phyloP scores from a whole-genome alignment of 2,329 filamentous ascomycete species.

The Talaromyces sp. region DNA sequence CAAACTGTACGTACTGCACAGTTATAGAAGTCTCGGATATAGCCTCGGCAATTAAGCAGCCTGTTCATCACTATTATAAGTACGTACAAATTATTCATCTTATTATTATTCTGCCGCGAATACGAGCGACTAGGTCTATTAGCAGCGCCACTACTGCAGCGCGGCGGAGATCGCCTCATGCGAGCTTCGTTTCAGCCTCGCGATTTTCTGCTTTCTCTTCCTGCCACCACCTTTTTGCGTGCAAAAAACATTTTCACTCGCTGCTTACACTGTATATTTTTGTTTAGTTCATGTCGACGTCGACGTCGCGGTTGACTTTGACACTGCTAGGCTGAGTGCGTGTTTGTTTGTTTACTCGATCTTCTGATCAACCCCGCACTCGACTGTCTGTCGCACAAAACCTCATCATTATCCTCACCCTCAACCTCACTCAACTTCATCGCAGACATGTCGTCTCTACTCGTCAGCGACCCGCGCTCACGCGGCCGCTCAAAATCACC shows the following conservation, averaged over 20 bases:
- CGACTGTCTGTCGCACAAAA: not conserved
- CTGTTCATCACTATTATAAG: no score
- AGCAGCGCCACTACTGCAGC: not conserved
- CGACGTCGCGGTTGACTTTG: not conserved
- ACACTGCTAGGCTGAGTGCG: not conserved
- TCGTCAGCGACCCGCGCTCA: slow-evolving; percentile 35
- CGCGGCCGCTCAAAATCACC: slow-evolving; percentile 42
- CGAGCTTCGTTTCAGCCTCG: slow-evolving; percentile 11
- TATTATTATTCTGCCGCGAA: no score
- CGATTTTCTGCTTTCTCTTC: not conserved
- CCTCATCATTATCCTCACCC: no score
- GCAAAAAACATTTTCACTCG: not conserved
- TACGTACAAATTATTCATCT: no score
- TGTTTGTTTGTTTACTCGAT: not conserved
- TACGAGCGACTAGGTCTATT: no score
- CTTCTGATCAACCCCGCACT: not conserved
- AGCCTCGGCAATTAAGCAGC: no score
- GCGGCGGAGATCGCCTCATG: not conserved
- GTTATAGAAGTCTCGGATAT: no score
- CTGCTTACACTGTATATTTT: not conserved
- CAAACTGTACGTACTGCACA: no score
- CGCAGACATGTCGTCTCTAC: slow-evolving; percentile 26
- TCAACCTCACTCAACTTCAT: not conserved
- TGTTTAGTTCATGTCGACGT: not conserved
- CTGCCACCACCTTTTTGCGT: not conserved